These are phyloP conservation scores for Corchorus capsularis DNA, from an alignment of 345 rosid species.

Conservation along the genomic window DNA sequence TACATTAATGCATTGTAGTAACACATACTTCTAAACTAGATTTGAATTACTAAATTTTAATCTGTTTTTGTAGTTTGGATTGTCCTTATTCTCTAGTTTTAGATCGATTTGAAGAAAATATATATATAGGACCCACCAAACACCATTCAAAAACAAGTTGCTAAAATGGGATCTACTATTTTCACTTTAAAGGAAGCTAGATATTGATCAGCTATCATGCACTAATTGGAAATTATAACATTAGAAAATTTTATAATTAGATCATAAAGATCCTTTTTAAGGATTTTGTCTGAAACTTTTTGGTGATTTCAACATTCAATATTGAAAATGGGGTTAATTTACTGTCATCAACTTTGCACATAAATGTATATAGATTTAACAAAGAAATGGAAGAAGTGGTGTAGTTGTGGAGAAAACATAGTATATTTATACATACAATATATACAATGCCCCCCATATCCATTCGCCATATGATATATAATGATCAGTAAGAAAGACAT, in stretches of 20 bases:
- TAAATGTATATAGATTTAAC: background rate
- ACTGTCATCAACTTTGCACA: background rate
- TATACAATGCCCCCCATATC: background rate
- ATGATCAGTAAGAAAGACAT: background rate
- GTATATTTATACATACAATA: background rate
- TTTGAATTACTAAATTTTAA: too few species aligned
- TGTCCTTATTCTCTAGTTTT: background rate
- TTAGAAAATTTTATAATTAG: background rate
- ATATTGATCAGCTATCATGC: background rate
- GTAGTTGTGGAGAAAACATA: background rate
- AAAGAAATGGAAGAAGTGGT: slow-evolving; percentile 3
- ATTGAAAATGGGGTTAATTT: background rate
- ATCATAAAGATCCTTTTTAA: background rate
- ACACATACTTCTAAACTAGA: too few species aligned
- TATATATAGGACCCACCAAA: slow-evolving; percentile 14
- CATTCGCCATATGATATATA: background rate
- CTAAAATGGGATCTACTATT: background rate
- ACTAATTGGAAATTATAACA: background rate
- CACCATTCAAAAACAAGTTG: slow-evolving; percentile 3
- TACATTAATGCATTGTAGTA: too few species aligned
- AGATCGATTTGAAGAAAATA: background rate
- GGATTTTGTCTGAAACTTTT: background rate
- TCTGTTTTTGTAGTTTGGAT: background rate
- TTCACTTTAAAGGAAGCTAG: background rate
- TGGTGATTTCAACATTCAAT: background rate